Conservation (phyloP, 768 basidiomycete genomes). For the Boletus sp. region DNA sequence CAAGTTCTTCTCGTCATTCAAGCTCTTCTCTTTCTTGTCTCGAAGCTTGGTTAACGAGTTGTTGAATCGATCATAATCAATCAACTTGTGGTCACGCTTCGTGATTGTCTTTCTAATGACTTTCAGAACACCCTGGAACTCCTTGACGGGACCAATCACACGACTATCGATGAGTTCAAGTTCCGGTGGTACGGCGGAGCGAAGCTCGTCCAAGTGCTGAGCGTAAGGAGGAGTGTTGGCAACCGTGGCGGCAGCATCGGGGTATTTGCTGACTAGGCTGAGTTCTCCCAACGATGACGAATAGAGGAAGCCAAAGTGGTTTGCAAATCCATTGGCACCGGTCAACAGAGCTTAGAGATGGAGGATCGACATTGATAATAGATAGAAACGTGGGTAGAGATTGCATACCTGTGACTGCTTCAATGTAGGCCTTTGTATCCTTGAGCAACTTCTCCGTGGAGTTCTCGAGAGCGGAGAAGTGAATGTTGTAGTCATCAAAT, state of each 20-base stretch:
- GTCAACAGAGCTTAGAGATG: conserved; percentile 57
- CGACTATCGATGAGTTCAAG: conserved; percentile 91
- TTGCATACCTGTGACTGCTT: conserved; percentile 66
- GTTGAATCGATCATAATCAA: conserved; percentile 95
- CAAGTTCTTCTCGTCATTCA: conserved; percentile 94
- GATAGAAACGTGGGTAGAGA: not conserved
- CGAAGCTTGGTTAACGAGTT: conserved; percentile 93
- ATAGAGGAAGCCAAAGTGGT: conserved; percentile 63
- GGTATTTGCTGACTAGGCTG: conserved; percentile 75
- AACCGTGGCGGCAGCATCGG: conserved; percentile 74
- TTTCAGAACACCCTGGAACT: conserved; percentile 85
- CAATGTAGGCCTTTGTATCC: conserved; percentile 85
- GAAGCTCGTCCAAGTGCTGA: conserved; percentile 78
- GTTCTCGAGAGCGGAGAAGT: conserved; percentile 74
- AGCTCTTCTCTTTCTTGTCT: conserved; percentile 97
- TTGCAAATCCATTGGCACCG: conserved; percentile 58
- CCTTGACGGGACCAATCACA: conserved; percentile 83
- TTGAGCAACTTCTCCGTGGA: conserved; percentile 89
- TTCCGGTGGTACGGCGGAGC: conserved; percentile 77
- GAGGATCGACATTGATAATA: conserved; percentile 2
- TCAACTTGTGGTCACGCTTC: conserved; percentile 96
- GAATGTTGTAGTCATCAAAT: conserved; percentile 82
- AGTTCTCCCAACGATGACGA: conserved; percentile 73
- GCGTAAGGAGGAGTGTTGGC: conserved; percentile 73
- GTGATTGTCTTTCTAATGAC: conserved; percentile 90